phyloP scores from a whole-genome alignment of 2,329 filamentous ascomycete genomes.

The Knufia fluminis region DNA sequence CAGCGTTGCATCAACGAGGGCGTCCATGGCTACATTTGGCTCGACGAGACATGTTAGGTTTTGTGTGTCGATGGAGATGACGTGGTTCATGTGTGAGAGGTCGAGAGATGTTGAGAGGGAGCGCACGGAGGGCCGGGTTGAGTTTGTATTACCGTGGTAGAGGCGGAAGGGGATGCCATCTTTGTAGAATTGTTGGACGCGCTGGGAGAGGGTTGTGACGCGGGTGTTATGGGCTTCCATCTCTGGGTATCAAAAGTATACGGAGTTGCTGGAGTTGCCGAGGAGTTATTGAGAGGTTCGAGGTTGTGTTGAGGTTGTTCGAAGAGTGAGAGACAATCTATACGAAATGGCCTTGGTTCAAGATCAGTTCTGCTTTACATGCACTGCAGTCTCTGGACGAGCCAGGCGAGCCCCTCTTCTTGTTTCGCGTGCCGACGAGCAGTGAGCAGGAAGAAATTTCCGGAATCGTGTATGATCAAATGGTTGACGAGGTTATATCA shows the following conservation, averaged over 20 bases:
- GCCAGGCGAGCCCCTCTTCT: too few species aligned
- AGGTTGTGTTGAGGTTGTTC: too few species aligned
- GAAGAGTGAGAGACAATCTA: too few species aligned
- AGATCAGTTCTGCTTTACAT: too few species aligned
- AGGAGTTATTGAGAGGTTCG: too few species aligned
- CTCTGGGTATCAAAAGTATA: not conserved
- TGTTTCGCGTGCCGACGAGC: too few species aligned
- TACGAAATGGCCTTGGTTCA: too few species aligned
- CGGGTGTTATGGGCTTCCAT: slow-evolving; percentile 4
- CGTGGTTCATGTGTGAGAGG: slow-evolving; percentile 53
- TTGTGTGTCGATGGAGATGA: slow-evolving; percentile 50
- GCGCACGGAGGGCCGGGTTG: slow-evolving; percentile 37
- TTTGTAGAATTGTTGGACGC: slow-evolving; percentile 19
- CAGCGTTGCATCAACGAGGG: slow-evolving; percentile 50
- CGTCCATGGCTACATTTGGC: slow-evolving; percentile 62
- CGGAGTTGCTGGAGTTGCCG: too few species aligned
- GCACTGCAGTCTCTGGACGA: too few species aligned
- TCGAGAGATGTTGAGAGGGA: slow-evolving; percentile 42
- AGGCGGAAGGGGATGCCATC: slow-evolving; percentile 41
- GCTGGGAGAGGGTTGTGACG: not conserved
- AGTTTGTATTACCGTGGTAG: slow-evolving; percentile 49
- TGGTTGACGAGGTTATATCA: too few species aligned
- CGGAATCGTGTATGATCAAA: too few species aligned
- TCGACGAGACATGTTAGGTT: slow-evolving; percentile 54
- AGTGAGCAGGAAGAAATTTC: too few species aligned